Percentiles rank a stretch among this genome's conserved stretches.
These are phyloP conservation scores for Prunus davidiana DNA, from an alignment of 306 rosid species.

Conservation along the genomic window DNA sequence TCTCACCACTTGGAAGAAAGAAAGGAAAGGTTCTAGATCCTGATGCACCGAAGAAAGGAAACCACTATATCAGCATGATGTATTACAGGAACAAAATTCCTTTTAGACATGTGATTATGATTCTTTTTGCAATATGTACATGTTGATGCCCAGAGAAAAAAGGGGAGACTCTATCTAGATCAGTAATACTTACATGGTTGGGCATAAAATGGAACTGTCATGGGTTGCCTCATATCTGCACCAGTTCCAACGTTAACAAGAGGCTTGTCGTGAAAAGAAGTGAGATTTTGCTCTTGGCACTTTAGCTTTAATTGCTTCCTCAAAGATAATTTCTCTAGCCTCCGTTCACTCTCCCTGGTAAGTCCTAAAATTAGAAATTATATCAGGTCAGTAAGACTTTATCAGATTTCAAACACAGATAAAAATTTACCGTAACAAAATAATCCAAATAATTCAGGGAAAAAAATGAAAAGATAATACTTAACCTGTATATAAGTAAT, in stretches of 20 bases:
- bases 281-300: conserved; percentile 82
- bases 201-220: conserved; percentile 38
- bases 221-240: conserved; percentile 43
- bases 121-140: background rate
- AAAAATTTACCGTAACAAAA: background rate
- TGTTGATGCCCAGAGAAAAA: background rate
- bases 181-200: conserved; percentile 53
- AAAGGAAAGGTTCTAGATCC: background rate
- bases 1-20: background rate
- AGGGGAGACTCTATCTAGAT: background rate
- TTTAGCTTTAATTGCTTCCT: conserved; percentile 90
- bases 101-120: background rate
- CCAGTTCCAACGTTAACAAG: conserved; percentile 51
- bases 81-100: background rate
- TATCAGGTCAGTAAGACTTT: conserved; percentile 22
- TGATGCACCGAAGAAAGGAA: background rate
- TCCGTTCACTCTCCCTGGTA: conserved; percentile 61
- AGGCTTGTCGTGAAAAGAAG: conserved; percentile 48
- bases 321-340: conserved; percentile 83
- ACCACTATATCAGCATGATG: background rate
- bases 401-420: conserved; percentile 10
- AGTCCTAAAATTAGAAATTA: conserved; percentile 59
- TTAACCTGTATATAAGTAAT: conserved; percentile 84
- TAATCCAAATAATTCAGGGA: background rate
- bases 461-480: conserved; percentile 9